Base-by-base conservation (phyloP, 1,284 basidiomycete species). In the Bjerkandera adusta region DNA sequence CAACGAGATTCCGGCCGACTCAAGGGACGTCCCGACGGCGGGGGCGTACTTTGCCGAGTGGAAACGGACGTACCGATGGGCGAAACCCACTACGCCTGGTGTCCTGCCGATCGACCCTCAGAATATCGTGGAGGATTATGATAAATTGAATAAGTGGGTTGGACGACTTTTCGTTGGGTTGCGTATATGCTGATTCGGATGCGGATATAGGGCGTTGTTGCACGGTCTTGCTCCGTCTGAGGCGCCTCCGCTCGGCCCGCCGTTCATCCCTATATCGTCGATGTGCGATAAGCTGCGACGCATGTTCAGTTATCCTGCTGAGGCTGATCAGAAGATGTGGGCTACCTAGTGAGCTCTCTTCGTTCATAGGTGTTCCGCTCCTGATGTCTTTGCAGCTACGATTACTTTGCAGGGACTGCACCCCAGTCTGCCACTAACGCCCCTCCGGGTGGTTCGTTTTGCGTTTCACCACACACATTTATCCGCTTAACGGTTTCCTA, bases 401-500 rank as follows among this genome's bases (percentile, higher is more conserved):
- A 48, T 27, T 36, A 48, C 30, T 48, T 48, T 27, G 33, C 47
- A 4, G 36, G 35, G 16, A 48, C 47, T 27, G 30, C n/a, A 22
- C 34, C 34, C 10, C 32, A 48, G 25, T 35, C 30, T 10, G n/a
- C n/a, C n/a, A n/a, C n/a, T n/a, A n/a, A n/a, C n/a, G n/a, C n/a
- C n/a, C n/a, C n/a, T n/a, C n/a, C n/a, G n/a, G n/a, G n/a, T n/a
- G n/a, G n/a, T n/a, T n/a, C n/a, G n/a, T 42, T 10, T 8, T 4
- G 11, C 24, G 5, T 20, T 5, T 34, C 21, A 15, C 10, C n/a
- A 12, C 4, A 20, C 22, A 7, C 16, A 37, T 33, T 24, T 21
- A 12, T 16, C 20, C 3, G 26, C 24, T 7, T 36, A 12, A 26
- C 33, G 41, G 26, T n/a, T 10, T 22, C 5, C 5, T 20, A 4